phyloP scores from a whole-genome alignment of 1,284 basidiomycete species.

The Papiliotrema flavescens region DNA sequence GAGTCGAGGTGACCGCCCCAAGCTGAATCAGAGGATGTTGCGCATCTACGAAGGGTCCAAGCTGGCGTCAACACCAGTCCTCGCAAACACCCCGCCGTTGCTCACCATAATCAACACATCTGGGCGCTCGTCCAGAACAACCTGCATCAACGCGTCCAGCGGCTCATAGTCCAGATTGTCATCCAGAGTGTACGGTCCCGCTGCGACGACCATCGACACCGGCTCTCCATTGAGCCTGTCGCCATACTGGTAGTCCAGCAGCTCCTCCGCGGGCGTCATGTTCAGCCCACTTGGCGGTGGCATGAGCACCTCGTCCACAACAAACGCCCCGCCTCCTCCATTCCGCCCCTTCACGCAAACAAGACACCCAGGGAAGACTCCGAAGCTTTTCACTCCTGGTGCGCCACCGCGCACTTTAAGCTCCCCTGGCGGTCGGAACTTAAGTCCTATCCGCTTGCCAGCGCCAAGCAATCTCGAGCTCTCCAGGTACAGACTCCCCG shows the following conservation, averaged over 20 bases:
- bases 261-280: constrained; percentile 31
- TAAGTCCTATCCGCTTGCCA: constrained; percentile 66
- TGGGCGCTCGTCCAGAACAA: constrained; percentile 61
- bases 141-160: constrained; percentile 60
- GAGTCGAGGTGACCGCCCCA: constrained; percentile 66
- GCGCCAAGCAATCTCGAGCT: constrained; percentile 72
- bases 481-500: constrained; percentile 71
- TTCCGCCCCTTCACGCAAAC: constrained; percentile 86
- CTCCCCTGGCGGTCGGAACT: constrained; percentile 57
- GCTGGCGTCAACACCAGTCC: constrained; percentile 50
- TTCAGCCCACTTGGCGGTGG: constrained; percentile 48
- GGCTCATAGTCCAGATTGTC: constrained; percentile 70
- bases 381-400: constrained; percentile 63
- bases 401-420: constrained; percentile 65
- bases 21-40: constrained; percentile 67
- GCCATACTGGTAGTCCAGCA: constrained; percentile 40
- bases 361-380: constrained; percentile 85
- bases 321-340: constrained; percentile 81
- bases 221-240: constrained; percentile 49
- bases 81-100: not conserved
- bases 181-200: constrained; percentile 79
- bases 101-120: constrained; percentile 74
- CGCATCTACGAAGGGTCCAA: constrained; percentile 84
- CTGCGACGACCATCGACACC: constrained; percentile 65
- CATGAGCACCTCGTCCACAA: constrained; percentile 75